Evolutionary conservation across 495 filamentous ascomycete genomes (phyloP).

Genomic region (Pseudoneurospora amorphoporcata): DNA sequence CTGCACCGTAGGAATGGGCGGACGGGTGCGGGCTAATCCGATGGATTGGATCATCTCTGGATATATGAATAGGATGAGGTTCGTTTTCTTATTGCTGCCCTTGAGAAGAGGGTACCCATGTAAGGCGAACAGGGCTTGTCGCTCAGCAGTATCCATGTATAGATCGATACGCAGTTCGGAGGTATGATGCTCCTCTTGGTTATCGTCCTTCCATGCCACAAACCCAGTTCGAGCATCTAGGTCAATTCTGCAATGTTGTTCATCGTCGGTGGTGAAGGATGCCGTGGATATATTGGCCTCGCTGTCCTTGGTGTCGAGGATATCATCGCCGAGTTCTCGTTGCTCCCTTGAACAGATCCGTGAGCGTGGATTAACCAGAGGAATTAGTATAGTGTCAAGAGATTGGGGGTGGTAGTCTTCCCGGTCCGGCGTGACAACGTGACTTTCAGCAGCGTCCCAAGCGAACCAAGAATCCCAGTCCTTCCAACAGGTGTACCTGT

Average conservation of each 20-base stretch:
- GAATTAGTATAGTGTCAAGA: neutral
- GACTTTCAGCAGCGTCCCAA: neutral
- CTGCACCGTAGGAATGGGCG: neutral
- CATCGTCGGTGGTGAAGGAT: neutral
- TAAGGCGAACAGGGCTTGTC: neutral
- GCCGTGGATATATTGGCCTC: neutral
- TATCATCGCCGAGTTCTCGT: no score
- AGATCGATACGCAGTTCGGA: neutral
- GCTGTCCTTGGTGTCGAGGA: neutral
- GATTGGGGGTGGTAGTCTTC: neutral
- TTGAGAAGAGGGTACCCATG: neutral
- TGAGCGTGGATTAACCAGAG: neutral
- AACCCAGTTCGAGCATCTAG: neutral
- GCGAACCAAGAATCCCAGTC: neutral
- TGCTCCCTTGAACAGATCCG: neutral
- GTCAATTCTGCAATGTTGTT: neutral
- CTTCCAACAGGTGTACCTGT: neutral
- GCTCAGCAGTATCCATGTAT: neutral
- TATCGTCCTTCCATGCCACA: neutral
- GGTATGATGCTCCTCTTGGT: neutral
- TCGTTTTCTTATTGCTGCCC: neutral
- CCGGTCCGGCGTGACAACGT: neutral
- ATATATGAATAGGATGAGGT: neutral
- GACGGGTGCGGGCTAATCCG: neutral
- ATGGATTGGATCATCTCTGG: slow-evolving; percentile 1